Conservation (phyloP, 176 grass and related monocot genomes). For the Thinopyrum elongatum region DNA sequence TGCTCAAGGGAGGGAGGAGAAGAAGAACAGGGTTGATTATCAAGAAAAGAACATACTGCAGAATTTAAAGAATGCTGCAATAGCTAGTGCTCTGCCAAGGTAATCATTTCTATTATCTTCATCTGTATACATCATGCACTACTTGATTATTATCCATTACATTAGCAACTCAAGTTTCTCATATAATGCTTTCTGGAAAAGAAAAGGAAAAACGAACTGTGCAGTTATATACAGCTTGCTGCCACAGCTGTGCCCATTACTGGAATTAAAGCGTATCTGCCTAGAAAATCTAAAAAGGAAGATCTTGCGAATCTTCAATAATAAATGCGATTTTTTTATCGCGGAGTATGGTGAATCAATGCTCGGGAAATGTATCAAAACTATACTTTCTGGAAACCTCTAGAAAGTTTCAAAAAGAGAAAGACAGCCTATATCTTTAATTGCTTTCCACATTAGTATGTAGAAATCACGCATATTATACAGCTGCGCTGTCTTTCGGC, state of each 20-base stretch:
- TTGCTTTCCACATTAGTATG: not conserved
- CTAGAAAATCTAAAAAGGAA: constrained; percentile 70
- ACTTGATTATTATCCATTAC: not conserved
- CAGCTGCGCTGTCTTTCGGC: not conserved
- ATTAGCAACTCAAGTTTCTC: not conserved
- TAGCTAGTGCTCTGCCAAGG: constrained; percentile 79
- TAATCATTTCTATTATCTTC: constrained; percentile 13
- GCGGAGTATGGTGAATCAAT: not conserved
- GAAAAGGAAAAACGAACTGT: not conserved
- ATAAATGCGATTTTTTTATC: constrained; percentile 13
- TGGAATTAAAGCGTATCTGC: constrained; percentile 58
- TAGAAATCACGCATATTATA: not conserved
- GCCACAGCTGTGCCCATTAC: constrained; percentile 76
- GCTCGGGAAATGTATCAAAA: not conserved
- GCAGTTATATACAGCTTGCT: constrained; percentile 85
- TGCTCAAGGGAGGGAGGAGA: constrained; percentile 68
- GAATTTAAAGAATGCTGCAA: constrained; percentile 71
- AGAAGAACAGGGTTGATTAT: constrained; percentile 65
- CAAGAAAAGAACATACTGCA: constrained; percentile 82
- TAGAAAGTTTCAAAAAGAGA: constrained; percentile 3
- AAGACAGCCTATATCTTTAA: not conserved
- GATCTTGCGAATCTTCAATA: constrained; percentile 55
- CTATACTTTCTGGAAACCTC: not conserved
- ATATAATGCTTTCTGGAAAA: not conserved
- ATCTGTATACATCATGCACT: not conserved